Base-by-base conservation (phyloP, 345 rosid species). In the Sonneratia alba region DNA sequence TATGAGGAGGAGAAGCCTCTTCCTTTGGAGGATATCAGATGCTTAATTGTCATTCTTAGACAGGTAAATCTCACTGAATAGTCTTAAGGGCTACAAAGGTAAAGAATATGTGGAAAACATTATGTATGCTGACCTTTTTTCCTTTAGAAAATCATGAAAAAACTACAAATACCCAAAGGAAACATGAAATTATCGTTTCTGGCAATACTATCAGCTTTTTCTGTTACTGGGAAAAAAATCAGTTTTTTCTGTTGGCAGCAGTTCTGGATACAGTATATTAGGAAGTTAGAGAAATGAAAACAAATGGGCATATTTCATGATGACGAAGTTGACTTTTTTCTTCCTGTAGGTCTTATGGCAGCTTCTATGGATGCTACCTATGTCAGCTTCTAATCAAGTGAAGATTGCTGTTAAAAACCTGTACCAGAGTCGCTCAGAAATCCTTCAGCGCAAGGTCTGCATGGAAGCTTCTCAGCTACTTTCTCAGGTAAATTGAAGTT, bases 1-100 rank as follows among this genome's bases (percentile, higher is more conserved):
- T 96, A 96, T 74, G 98, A 96, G 79, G 87, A 87, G 79, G 96
- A 90, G 85, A 96, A 88, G 81, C 98, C 97, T 70, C 79, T 96
- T 67, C 84, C 94, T 9, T 79, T 96, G 79, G 83, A 83, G 79
- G 99, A 96, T 83, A 83, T 87, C 61, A 81, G 88, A 77, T 81
- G 81, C 81, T 83, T 92, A 62, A 80, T 96, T 80, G 75, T 91
- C 67, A 90, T 96, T 70, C 77, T 96, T 82, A 88, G 92, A 88
- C 94, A 91, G 89, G 99, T 92, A 78, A 56, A 27, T 55, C 64
- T 66, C 47, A 15, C 7, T 34, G 38, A 38, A 70, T 10, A 53
- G 53, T 27, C 72, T 34, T 40, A 14, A 37, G 34, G 34, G 27
- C 27, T 51, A 36, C 42, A 15, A 16, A 55, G 42, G 7, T 19